phyloP scores from a whole-genome alignment of 2,329 filamentous ascomycete genomes.

The Exophiala spinifera region DNA sequence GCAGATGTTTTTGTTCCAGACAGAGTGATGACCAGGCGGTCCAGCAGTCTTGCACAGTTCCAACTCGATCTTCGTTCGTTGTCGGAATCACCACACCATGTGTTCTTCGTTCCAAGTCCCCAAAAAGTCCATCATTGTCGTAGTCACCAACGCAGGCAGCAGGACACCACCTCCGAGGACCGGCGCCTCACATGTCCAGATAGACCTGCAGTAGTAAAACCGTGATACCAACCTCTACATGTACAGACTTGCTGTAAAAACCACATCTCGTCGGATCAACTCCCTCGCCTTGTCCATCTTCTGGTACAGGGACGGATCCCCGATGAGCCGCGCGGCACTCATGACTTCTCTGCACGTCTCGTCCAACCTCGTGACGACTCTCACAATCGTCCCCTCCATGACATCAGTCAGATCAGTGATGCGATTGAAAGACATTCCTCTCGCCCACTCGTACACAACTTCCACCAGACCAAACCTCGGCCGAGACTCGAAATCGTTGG shows the following conservation, averaged over 20 bases:
- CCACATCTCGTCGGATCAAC: slow-evolving; percentile 94
- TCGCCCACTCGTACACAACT: slow-evolving; percentile 97
- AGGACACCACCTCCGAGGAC: too few species aligned
- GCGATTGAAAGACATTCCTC: slow-evolving; percentile 96
- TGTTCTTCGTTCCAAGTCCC: too few species aligned
- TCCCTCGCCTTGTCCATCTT: slow-evolving; percentile 99
- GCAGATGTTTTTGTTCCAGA: too few species aligned
- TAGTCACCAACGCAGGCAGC: too few species aligned
- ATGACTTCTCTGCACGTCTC: slow-evolving; percentile 97
- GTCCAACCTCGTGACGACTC: slow-evolving; percentile 88
- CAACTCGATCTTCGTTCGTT: too few species aligned
- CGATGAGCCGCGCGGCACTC: slow-evolving; percentile 92
- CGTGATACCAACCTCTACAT: slow-evolving; percentile 63
- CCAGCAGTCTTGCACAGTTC: too few species aligned
- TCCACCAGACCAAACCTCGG: slow-evolving; percentile 93
- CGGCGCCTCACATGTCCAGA: too few species aligned
- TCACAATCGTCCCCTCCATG: slow-evolving; percentile 92
- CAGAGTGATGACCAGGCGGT: too few species aligned
- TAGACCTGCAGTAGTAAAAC: too few species aligned
- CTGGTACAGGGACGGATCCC: slow-evolving; percentile 84
- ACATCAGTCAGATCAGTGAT: slow-evolving; percentile 96
- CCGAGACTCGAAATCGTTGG: slow-evolving; percentile 83
- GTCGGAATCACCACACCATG: too few species aligned
- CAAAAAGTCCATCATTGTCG: too few species aligned
- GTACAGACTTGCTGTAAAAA: slow-evolving; percentile 81